Base-by-base conservation (phyloP, 148 eudicot genomes). In the Polygonum aviculare region DNA sequence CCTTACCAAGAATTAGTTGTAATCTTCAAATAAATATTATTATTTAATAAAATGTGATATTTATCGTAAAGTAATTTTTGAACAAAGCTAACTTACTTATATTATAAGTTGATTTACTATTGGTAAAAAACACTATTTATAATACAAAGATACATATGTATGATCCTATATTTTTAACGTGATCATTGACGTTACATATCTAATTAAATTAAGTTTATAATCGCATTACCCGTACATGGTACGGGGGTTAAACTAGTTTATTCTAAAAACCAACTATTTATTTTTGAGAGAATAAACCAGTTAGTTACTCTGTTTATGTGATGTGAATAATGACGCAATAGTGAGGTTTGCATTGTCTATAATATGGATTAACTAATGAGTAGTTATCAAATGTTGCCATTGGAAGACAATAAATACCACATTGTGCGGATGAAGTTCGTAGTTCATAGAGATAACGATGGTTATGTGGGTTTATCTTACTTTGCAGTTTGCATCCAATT, bases 311-410 rank as follows among this genome's bases (percentile, higher is more conserved):
- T 4, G 6, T 51, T 14, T 55, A 55, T 55, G 22, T 55, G 60
- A 55, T 55, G 60, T 18, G 10, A 62, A 62, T 26, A 31, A 31
- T 62, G 69, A 62, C 36, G 39, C 15, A 62, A 26, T 26, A 62
- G 69, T 62, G 69, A 62, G 38, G 69, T 62, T 62, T 62, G 69
- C 69, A 62, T 26, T 60, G 35, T 22, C 69, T 12, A 14, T 62
- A 62, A 26, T 31, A 26, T 11, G 26, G 19, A 55, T 55, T 55
- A 55, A 55, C 22, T 2, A 2, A 18, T n/a, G 60, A 55, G 16
- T 55, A 19, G 5, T 49, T 55, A 55, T 55, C 26, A 55, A 7
- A 55, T 55, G 10, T 55, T 49, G 52, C 52, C 12, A 49, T 49
- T 16, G 52, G 52, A 49, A 14, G 52, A 44, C 47, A 44, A 51